A percentile compares a stretch with the other conserved stretches of the same genome.
Conservation (phyloP, 2,329 filamentous ascomycete genomes). For the Xylaria hypoxylon region DNA sequence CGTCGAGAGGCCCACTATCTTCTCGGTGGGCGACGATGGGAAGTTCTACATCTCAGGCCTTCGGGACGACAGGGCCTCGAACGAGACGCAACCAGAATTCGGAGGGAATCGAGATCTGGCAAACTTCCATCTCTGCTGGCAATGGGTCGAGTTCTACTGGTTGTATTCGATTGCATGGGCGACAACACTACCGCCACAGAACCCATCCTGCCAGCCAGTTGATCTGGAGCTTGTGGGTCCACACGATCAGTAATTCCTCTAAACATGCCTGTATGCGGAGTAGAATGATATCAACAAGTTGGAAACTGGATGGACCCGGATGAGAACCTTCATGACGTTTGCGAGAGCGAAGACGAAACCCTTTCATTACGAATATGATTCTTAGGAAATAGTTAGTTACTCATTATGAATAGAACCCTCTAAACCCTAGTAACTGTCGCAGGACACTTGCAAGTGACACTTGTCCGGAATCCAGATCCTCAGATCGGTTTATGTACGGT, state of each 20-base stretch:
- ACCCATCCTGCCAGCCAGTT: slow-evolving; percentile 46
- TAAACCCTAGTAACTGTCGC: not conserved
- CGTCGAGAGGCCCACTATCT: slow-evolving; percentile 6
- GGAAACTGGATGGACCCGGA: not conserved
- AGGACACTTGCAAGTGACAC: not conserved
- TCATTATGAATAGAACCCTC: not conserved
- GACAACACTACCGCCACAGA: slow-evolving; percentile 40
- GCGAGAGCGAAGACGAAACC: not conserved
- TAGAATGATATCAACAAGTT: not conserved
- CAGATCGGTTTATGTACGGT: not conserved
- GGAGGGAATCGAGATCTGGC: slow-evolving; percentile 17
- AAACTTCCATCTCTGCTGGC: slow-evolving; percentile 46
- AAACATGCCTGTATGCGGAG: not conserved
- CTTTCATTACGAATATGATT: not conserved
- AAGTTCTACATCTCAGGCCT: not conserved
- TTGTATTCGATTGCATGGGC: slow-evolving; percentile 46
- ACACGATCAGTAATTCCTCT: not conserved
- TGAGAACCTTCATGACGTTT: not conserved
- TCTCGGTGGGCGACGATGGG: not conserved
- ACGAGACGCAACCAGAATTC: not conserved
- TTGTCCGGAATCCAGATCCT: not conserved
- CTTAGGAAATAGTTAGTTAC: not conserved
- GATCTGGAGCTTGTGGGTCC: slow-evolving; percentile 34
- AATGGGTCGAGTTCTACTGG: slow-evolving; percentile 45
- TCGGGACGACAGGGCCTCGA: not conserved